Conservation (phyloP, 225 moss, liverwort and hornwort species). For the Straminergon stramineum region DNA sequence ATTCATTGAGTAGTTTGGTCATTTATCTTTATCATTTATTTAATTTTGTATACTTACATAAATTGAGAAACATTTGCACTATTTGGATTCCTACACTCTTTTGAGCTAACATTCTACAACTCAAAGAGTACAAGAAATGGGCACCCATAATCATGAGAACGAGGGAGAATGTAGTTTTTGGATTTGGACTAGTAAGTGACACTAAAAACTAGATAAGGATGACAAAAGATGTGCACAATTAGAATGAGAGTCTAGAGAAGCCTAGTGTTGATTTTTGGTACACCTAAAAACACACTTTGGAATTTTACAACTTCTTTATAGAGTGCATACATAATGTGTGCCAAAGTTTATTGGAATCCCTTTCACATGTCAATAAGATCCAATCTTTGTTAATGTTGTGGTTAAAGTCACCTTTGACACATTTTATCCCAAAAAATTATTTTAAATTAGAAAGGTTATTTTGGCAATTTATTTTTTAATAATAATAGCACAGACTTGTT, state of each 20-base stretch:
- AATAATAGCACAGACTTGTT: background rate
- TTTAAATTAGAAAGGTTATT: background rate
- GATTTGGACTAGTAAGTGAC: background rate
- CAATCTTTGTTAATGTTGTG: background rate
- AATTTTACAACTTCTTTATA: background rate
- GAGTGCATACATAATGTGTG: accelerated
- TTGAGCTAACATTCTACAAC: background rate
- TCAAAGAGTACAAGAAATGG: background rate
- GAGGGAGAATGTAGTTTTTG: accelerated
- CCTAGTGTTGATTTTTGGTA: background rate
- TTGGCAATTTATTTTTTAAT: too few relatives aligned
- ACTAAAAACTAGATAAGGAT: background rate
- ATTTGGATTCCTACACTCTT: background rate
- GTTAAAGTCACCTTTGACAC: accelerated
- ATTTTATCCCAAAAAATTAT: background rate
- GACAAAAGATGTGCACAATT: background rate
- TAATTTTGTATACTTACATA: background rate
- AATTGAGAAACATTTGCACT: background rate
- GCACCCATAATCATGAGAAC: background rate
- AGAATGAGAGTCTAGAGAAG: background rate
- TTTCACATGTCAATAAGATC: background rate
- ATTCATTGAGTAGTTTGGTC: too few relatives aligned
- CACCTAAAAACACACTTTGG: background rate
- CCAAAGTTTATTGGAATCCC: background rate
- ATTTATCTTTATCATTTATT: background rate